Percentiles rank a stretch among this genome's conserved stretches.
Evolutionary conservation across 495 filamentous ascomycete species (phyloP).

Genomic region (Aspergillus olivimuriae): DNA sequence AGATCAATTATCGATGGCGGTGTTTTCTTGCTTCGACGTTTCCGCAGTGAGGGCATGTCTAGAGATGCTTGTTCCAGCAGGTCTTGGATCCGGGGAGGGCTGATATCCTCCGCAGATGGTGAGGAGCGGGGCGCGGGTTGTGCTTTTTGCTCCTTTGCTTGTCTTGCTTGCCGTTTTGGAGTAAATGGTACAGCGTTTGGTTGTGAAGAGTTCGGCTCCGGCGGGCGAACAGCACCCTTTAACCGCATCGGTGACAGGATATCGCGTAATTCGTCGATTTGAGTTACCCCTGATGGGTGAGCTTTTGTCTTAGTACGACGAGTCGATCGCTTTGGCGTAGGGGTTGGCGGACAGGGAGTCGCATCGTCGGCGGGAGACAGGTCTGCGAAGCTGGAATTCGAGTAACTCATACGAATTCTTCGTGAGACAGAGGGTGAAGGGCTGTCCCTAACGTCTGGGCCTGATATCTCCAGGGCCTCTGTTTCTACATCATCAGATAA

Average conservation of each 20-base stretch:
- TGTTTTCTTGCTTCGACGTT: background rate
- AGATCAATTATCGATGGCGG: background rate
- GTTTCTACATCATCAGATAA: conserved; percentile 8
- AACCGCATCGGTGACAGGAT: background rate
- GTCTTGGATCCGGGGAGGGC: conserved; percentile 1
- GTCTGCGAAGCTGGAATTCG: conserved; percentile 11
- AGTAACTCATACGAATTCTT: conserved; percentile 17
- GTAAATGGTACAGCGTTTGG: background rate
- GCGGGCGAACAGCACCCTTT: too few relatives aligned
- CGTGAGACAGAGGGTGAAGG: conserved; percentile 1
- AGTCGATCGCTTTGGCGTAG: conserved; percentile 4
- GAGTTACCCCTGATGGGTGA: background rate
- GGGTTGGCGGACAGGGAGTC: background rate
- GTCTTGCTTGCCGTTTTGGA: background rate
- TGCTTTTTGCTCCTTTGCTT: background rate
- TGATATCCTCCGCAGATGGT: background rate
- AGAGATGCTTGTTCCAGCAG: background rate
- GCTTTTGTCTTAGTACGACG: conserved; percentile 4
- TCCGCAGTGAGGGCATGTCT: conserved; percentile 1
- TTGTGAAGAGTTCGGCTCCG: background rate
- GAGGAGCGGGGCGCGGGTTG: background rate
- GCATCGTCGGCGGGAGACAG: background rate
- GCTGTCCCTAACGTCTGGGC: conserved; percentile 5
- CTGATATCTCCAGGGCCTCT: conserved; percentile 9
- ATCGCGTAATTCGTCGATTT: conserved; percentile 15